phyloP scores from a whole-genome alignment of 2,329 filamentous ascomycete species.

The Teratosphaeria pseudoeucalypti region DNA sequence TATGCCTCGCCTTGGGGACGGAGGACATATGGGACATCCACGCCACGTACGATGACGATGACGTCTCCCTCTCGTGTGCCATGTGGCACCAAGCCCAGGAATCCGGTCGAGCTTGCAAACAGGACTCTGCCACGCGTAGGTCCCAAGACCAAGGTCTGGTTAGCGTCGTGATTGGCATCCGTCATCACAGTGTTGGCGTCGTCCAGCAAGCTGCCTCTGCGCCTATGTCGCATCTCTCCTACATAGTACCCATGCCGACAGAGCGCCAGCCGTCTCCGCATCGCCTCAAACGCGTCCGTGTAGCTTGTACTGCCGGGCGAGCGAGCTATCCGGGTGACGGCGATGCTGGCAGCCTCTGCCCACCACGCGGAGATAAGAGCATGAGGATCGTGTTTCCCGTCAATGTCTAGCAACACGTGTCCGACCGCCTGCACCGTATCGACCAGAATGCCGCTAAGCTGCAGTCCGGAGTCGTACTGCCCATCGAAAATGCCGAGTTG shows the following conservation, averaged over 20 bases:
- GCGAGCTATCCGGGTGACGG: slow-evolving; percentile 11
- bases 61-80: slow-evolving; percentile 19
- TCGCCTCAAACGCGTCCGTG: slow-evolving; percentile 17
- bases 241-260: slow-evolving; percentile 15
- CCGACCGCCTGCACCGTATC: slow-evolving; percentile 18
- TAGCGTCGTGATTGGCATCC: slow-evolving; percentile 11
- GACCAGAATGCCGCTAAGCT: slow-evolving; percentile 19
- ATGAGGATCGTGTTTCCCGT: slow-evolving; percentile 3
- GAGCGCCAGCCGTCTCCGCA: slow-evolving; percentile 13
- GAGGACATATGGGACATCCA: slow-evolving; percentile 17
- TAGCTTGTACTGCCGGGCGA: slow-evolving; percentile 19
- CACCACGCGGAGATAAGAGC: slow-evolving; percentile 15
- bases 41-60: slow-evolving; percentile 18
- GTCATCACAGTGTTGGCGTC: slow-evolving; percentile 10
- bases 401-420: slow-evolving; percentile 8
- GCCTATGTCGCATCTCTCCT: slow-evolving; percentile 4
- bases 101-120: slow-evolving; percentile 18
- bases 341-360: slow-evolving; percentile 15
- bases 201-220: slow-evolving; percentile 17
- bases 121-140: slow-evolving; percentile 20
- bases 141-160: slow-evolving; percentile 18
- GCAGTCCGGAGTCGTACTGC: slow-evolving; percentile 15
- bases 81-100: slow-evolving; percentile 17
- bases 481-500: slow-evolving; percentile 17
- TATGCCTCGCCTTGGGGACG: slow-evolving; percentile 11